Evolutionary conservation across 148 eudicot species (phyloP).

Genomic region (Silene uniflora): DNA sequence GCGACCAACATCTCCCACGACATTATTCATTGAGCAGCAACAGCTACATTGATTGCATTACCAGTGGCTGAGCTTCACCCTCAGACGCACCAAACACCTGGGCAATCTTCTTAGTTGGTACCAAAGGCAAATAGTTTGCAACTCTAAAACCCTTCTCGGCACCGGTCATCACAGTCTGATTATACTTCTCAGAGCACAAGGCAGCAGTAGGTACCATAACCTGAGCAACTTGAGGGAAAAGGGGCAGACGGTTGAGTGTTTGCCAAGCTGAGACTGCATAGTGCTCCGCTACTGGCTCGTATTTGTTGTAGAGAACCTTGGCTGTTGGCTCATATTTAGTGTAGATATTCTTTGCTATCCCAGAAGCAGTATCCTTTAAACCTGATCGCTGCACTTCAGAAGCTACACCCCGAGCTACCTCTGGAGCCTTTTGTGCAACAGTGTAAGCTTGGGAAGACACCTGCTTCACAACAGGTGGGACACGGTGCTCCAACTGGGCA

Average conservation of each 20-base stretch:
- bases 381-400: conserved; percentile 66
- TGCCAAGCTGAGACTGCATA: conserved; percentile 79
- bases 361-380: conserved; percentile 70
- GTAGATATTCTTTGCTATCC: conserved; percentile 62
- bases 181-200: conserved; percentile 75
- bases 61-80: conserved; percentile 14
- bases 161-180: conserved; percentile 51
- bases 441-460: conserved; percentile 53
- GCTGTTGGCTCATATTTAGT: conserved; percentile 79
- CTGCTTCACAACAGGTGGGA: conserved; percentile 62
- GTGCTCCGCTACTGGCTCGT: conserved; percentile 87
- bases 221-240: conserved; percentile 78
- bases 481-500: conserved; percentile 48
- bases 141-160: conserved; percentile 76
- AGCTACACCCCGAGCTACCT: conserved; percentile 68
- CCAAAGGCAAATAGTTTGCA: conserved; percentile 73
- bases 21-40: conserved; percentile 18
- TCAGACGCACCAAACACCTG: conserved; percentile 45
- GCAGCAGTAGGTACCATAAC: conserved; percentile 75
- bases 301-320: conserved; percentile 63
- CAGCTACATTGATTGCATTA: conserved; percentile 10
- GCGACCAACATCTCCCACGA: background rate
- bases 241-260: conserved; percentile 72
- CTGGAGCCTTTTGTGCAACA: conserved; percentile 70
- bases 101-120: conserved; percentile 79